phyloP scores from a whole-genome alignment of 306 rosid genomes.

The Prinsepia uniflora region DNA sequence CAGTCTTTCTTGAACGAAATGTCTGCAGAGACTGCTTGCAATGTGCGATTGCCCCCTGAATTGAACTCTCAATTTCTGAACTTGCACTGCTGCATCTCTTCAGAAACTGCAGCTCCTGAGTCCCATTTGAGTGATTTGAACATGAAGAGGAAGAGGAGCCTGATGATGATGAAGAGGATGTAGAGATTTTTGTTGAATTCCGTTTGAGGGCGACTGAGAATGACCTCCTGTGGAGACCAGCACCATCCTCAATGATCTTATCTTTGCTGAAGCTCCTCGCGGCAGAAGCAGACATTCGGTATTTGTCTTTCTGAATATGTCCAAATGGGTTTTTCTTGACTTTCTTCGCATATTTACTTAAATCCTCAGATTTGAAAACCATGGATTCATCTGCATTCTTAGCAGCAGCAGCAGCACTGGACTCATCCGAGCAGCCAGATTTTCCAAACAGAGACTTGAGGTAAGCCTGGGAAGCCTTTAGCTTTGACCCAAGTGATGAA shows the following conservation, averaged over 20 bases:
- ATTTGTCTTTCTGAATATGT: conserved; percentile 52
- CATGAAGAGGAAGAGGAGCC: conserved; percentile 47
- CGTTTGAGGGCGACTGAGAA: conserved; percentile 67
- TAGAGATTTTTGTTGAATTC: conserved; percentile 47
- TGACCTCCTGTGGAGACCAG: conserved; percentile 66
- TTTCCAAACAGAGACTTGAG: conserved; percentile 76
- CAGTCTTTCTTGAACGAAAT: conserved; percentile 39
- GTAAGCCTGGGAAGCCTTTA: conserved; percentile 85
- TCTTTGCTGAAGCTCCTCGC: conserved; percentile 35
- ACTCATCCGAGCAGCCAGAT: conserved; percentile 76
- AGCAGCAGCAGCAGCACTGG: conserved; percentile 54
- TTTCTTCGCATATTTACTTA: conserved; percentile 38
- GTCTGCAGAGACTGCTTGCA: conserved; percentile 84
- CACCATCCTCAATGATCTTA: conserved; percentile 35
- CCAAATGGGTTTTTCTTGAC: conserved; percentile 55
- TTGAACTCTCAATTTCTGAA: conserved; percentile 78
- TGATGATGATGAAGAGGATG: conserved; percentile 35
- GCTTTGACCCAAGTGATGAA: conserved; percentile 63
- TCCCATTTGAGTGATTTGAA: conserved; percentile 42
- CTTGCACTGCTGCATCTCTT: conserved; percentile 75
- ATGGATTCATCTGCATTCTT: conserved; percentile 68
- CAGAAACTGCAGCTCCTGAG: conserved; percentile 42
- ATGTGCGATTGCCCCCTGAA: conserved; percentile 96
- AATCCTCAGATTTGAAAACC: conserved; percentile 49
- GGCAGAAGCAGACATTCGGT: conserved; percentile 34